These are phyloP conservation scores for Termitomyces sp. DNA, from an alignment of 768 basidiomycete species.

Conservation along the genomic window DNA sequence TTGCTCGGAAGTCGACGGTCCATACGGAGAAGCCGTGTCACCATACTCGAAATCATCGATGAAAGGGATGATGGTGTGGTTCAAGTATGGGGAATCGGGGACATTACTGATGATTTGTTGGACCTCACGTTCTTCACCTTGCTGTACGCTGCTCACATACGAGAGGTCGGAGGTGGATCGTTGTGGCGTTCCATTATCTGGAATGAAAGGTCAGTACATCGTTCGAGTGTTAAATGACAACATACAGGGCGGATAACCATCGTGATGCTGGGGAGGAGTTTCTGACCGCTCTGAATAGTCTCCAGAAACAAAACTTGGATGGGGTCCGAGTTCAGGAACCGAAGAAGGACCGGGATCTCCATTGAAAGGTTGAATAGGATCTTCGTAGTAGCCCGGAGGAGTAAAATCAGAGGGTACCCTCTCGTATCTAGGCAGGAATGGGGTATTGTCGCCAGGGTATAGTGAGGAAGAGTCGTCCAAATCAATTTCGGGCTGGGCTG, in stretches of 20 bases:
- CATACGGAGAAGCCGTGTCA: not conserved
- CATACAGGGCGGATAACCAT: slow-evolving; percentile 2
- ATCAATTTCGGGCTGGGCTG: not conserved
- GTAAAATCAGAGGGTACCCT: slow-evolving; percentile 1
- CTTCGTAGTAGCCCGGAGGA: slow-evolving; percentile 4
- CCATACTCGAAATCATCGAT: not conserved
- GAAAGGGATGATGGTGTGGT: not conserved
- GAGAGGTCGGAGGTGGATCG: slow-evolving; percentile 16
- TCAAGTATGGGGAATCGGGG: slow-evolving; percentile 1
- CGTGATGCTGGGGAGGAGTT: slow-evolving; percentile 1
- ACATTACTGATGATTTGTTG: not conserved
- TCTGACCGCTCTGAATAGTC: not conserved
- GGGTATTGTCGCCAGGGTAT: slow-evolving; percentile 10
- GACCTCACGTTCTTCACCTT: not conserved
- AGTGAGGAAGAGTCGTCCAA: slow-evolving; percentile 14
- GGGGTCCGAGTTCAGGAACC: not conserved
- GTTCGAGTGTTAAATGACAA: not conserved
- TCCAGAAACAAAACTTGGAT: not conserved
- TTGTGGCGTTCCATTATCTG: slow-evolving; percentile 1
- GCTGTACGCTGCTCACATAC: slow-evolving; percentile 8
- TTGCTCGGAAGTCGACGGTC: slow-evolving; percentile 6
- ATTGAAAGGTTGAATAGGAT: not conserved
- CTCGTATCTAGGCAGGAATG: slow-evolving; percentile 8
- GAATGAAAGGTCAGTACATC: not conserved
- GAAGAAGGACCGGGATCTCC: not conserved